Evolutionary conservation across 2,329 filamentous ascomycete species (phyloP), one percentile per base, ranked within the genome.

Genomic region (Podosphaera xanthii): DNA sequence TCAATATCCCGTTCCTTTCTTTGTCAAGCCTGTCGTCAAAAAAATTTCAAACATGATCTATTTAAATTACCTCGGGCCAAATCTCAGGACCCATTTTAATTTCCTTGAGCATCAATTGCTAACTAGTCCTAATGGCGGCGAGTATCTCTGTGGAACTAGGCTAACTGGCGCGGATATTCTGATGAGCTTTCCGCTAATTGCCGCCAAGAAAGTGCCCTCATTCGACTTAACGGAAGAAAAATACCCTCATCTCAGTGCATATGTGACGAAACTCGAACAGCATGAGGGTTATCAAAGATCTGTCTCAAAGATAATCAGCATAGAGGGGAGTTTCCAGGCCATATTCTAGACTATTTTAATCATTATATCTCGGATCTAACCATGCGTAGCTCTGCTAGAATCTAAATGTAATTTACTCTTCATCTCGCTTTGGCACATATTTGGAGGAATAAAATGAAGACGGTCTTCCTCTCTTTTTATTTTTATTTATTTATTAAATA

Each of bases 1-100:
- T 62, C 72, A 72, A 30, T 72, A 77, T 0, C 75, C 78, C 0
- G 75, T 83, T 0, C 82, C 82, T 0, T 86, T 86, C 74, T 84
- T 86, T 72, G 72, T 86, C 66, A 81, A 78, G 63, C 82, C 82
- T 2, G 74, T 87, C 61, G 80, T 80, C 12, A 70, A 71, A 4
- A 70, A 73, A 4, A 75, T 86, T 30, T 77, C 77, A 5, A 52
- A 58, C 60, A 73, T 72, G 58, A 69, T 80, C 40, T 70, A 75
- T 14, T 63, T 62, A 0, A 61, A 65, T 9, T 78, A 74, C 65
- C 68, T 78, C 42, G 70, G 72, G 44, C 70, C 71, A 0, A 75
- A 77, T 62, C 70, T 75, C 60, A 71, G 71, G 33, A 71, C 69
- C 5, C 72, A 79, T 62, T 75, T 77, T 55, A 62, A 63, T 4